Evolutionary conservation across 129 eudicot genomes (phyloP).

Genomic region (Mikania micrantha): DNA sequence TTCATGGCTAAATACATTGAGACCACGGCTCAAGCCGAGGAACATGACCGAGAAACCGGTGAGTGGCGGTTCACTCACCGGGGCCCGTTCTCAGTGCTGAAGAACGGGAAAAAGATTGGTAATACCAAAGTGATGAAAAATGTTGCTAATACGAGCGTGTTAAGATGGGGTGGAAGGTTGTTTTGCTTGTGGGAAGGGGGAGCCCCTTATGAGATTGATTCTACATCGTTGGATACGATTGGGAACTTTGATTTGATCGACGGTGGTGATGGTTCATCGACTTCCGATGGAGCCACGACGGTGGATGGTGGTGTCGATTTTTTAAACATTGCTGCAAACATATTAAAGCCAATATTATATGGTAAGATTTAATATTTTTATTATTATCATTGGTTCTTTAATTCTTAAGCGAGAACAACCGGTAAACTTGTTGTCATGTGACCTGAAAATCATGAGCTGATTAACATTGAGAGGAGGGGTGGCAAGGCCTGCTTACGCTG

Average conservation of each 20-base stretch:
- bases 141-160: constrained; percentile 87
- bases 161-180: constrained; percentile 76
- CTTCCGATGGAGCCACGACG: background rate
- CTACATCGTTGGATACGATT: constrained; percentile 46
- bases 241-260: constrained; percentile 56
- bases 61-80: constrained; percentile 92
- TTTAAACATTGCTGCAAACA: constrained; percentile 50
- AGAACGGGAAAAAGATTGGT: constrained; percentile 70
- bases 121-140: constrained; percentile 95
- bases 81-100: constrained; percentile 86
- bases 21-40: constrained; percentile 81
- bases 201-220: constrained; percentile 76
- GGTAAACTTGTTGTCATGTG: no score
- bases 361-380: constrained; percentile 40
- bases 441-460: no score
- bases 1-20: constrained; percentile 71
- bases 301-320: constrained; percentile 19
- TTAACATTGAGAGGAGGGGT: no score
- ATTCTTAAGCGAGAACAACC: no score
- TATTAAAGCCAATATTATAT: constrained; percentile 74
- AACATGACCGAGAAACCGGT: constrained; percentile 58
- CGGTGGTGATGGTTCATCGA: constrained; percentile 10
- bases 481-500: no score
- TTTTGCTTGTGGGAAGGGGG: constrained; percentile 99
- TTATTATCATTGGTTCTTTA: no score